Evolutionary conservation across 1,139 yeast species (phyloP).

Genomic region (Candida sojae): DNA sequence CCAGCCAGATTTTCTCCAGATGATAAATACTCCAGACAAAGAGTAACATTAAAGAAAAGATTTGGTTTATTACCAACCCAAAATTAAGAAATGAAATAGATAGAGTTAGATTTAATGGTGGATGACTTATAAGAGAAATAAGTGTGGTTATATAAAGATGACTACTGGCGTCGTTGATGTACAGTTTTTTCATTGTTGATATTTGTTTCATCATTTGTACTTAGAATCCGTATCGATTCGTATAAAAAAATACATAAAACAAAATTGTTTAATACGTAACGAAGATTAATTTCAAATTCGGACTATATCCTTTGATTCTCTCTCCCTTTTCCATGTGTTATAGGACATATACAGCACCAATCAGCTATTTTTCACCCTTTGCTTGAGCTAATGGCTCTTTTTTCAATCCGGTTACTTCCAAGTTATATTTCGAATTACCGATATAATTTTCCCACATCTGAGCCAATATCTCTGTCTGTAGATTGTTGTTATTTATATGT

Average conservation of each 20-base stretch:
- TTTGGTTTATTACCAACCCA: constrained; percentile 87
- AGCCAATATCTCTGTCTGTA: constrained; percentile 71
- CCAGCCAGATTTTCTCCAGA: constrained; percentile 99
- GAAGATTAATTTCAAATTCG: no score
- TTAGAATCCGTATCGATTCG: no score
- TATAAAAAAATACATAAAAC: no score
- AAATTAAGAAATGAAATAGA: constrained; percentile 27
- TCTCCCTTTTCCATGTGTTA: no score
- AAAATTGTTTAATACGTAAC: no score
- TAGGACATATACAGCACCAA: no score
- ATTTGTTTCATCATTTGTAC: no score
- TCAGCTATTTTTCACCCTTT: neutral
- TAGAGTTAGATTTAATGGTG: neutral
- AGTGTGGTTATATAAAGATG: no score
- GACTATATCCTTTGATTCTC: no score
- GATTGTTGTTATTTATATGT: constrained; percentile 65
- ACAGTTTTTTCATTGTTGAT: no score
- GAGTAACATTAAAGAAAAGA: constrained; percentile 97
- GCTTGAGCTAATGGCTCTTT: constrained; percentile 5
- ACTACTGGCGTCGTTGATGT: no score
- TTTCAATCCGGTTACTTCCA: constrained; percentile 65
- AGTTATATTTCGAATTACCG: constrained; percentile 68
- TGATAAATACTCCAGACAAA: constrained; percentile 98
- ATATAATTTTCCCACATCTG: constrained; percentile 84
- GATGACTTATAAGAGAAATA: no score